phyloP scores from a whole-genome alignment of 2,329 filamentous ascomycete species.

The Leptodontidium sp. region DNA sequence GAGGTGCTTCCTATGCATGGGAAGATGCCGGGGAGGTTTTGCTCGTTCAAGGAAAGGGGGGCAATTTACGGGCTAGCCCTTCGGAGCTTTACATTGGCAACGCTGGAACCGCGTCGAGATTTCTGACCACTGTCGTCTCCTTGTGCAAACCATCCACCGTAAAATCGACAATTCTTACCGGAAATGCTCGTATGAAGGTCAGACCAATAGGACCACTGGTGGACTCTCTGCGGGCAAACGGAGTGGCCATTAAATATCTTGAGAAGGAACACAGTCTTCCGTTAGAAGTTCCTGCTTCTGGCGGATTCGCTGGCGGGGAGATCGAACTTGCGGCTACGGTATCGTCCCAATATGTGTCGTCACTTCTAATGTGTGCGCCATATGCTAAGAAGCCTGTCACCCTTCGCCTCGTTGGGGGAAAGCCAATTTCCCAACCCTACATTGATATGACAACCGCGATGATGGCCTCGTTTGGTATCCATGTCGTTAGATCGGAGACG shows the following conservation, averaged over 20 bases:
- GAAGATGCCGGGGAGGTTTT: conserved; percentile 93
- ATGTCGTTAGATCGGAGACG: conserved; percentile 76
- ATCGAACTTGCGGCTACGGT: conserved; percentile 95
- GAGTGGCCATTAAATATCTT: conserved; percentile 85
- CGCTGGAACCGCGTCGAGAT: conserved; percentile 93
- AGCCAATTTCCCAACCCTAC: conserved; percentile 95
- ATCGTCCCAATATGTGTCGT: conserved; percentile 99
- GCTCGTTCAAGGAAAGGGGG: conserved; percentile 90
- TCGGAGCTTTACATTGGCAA: conserved; percentile 92
- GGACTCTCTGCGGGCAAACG: conserved; percentile 86
- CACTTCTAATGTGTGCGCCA: conserved; percentile 93
- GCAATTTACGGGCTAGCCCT: conserved; percentile 77
- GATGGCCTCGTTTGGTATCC: conserved; percentile 92
- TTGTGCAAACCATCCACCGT: conserved; percentile 75
- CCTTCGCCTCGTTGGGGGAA: conserved; percentile 89
- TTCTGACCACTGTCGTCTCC: conserved; percentile 89
- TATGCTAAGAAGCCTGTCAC: conserved; percentile 96
- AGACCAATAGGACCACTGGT: conserved; percentile 93
- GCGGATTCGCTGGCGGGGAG: conserved; percentile 83
- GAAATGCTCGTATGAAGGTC: conserved; percentile 95
- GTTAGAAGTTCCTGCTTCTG: conserved; percentile 80
- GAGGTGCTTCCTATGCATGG: conserved; percentile 90
- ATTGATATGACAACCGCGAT: conserved; percentile 99
- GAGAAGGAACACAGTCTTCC: conserved; percentile 86
- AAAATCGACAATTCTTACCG: conserved; percentile 82